Percentiles rank a stretch among this genome's conserved stretches.
Evolutionary conservation across 2,329 filamentous ascomycete species (phyloP).

Genomic region (Aspergillus quadricinctus): DNA sequence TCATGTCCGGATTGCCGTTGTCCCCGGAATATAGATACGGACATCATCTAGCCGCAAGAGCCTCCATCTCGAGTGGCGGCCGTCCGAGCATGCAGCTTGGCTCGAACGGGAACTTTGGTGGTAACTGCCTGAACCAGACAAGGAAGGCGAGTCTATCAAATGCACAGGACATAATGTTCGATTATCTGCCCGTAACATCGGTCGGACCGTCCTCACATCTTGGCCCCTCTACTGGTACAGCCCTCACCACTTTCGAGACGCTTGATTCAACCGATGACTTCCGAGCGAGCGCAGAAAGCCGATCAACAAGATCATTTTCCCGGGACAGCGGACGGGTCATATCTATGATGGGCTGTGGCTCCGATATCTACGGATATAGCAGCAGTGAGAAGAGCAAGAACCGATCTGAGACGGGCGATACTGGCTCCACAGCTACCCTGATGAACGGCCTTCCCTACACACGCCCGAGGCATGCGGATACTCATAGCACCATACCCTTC

Average conservation of each 20-base stretch:
- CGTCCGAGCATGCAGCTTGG: slow-evolving; percentile 17
- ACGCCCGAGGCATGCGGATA: slow-evolving; percentile 23
- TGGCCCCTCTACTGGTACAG: slow-evolving; percentile 5
- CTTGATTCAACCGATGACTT: slow-evolving; percentile 19
- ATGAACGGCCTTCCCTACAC: slow-evolving; percentile 41
- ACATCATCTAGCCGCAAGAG: slow-evolving; percentile 14
- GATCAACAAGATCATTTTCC: slow-evolving; percentile 15
- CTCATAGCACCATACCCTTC: slow-evolving; percentile 11
- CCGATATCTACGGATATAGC: slow-evolving; percentile 39
- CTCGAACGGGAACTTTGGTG: slow-evolving; percentile 18
- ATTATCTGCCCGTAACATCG: slow-evolving; percentile 23
- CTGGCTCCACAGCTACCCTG: slow-evolving; percentile 28
- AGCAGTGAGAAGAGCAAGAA: slow-evolving; percentile 29
- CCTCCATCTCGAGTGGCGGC: slow-evolving; percentile 4
- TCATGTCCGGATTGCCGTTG: slow-evolving; percentile 13
- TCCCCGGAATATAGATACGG: slow-evolving; percentile 17
- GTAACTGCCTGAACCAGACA: slow-evolving; percentile 15
- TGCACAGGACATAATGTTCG: slow-evolving; percentile 27
- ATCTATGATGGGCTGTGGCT: slow-evolving; percentile 27
- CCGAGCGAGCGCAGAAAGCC: slow-evolving; percentile 9
- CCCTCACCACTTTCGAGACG: slow-evolving; percentile 14
- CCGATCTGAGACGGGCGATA: slow-evolving; percentile 19
- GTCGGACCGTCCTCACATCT: slow-evolving; percentile 13
- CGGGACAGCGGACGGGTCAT: slow-evolving; percentile 17
- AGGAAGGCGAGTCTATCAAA: slow-evolving; percentile 15